Evolutionary conservation across 805 yeast species (phyloP), one percentile per base, ranked within the genome.

Genomic region (Maudiozyma saulgeensis): DNA sequence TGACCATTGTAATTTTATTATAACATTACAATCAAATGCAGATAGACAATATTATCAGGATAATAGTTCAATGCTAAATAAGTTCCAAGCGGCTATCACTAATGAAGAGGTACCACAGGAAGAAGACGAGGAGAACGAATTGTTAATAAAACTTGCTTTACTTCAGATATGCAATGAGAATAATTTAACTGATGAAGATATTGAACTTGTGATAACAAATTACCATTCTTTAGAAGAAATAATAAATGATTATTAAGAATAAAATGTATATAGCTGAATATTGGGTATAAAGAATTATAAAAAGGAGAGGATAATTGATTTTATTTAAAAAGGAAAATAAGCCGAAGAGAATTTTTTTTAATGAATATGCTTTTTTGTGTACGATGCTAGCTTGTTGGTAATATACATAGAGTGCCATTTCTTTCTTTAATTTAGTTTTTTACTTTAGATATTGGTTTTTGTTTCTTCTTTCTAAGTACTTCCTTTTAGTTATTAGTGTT

Each of bases 41-140:
- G 55, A 52, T 16, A 50, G 55, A 15, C 51, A 48, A 25, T 37
- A 31, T 2, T 54, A 51, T 40, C n/a, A 47, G 5, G 43, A 47
- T 18, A 42, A 31, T 2, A 53, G 46, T 28, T 25, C 28, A 6
- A 41, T 25, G 4, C 40, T 49, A 5, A 15, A 44, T 4, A 28
- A 16, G 4, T 49, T 49, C 38, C 42, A 49, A 25, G 16, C 12
- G 6, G 39, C 11, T 6, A 11, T 23, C 9, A 21, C 16, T 15
- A 25, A 23, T 1, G 45, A 34, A n/a, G 40, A 46, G 2, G 28
- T 15, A 12, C n/a, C 16, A 13, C n/a, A 4, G 13, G 21, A 19
- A 23, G 28, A 42, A 2, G 41, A 47, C 13, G 41, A 43, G 19
- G 41, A 48, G 9, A 44, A 48, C 12, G 53, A 50, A 13, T 40